phyloP scores from a whole-genome alignment of 169 alveolate genomes.

The Cryptosporidium viatorum region DNA sequence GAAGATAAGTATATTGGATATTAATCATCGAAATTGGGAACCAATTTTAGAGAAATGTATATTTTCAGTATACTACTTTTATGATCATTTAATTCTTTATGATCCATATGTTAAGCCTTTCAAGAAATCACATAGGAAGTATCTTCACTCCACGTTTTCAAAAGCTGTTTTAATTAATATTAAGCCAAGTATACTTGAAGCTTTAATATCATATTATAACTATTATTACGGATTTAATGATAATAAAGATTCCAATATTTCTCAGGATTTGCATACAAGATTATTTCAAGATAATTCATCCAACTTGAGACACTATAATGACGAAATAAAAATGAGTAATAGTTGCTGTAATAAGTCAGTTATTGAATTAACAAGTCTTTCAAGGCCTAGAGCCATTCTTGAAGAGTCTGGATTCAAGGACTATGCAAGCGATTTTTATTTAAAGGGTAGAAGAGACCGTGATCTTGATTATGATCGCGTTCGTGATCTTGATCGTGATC shows the following conservation, averaged over 20 bases:
- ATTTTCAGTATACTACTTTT: conserved; percentile 48
- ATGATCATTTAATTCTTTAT: conserved; percentile 55
- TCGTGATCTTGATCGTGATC: too few relatives aligned
- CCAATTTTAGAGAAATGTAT: conserved; percentile 52
- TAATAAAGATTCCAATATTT: neutral
- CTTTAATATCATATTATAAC: conserved; percentile 1
- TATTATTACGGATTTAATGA: neutral
- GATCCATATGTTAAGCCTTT: conserved; percentile 65
- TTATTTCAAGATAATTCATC: too few relatives aligned
- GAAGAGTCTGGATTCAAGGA: neutral
- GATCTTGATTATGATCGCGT: too few relatives aligned
- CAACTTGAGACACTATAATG: neutral
- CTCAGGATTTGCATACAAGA: too few relatives aligned
- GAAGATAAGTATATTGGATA: conserved; percentile 33
- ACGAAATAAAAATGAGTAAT: too few relatives aligned
- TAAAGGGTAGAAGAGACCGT: too few relatives aligned
- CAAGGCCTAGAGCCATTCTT: neutral
- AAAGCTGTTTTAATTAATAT: conserved; percentile 37
- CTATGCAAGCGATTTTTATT: too few relatives aligned
- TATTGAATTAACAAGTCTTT: neutral
- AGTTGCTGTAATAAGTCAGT: neutral
- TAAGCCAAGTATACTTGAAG: conserved; percentile 27
- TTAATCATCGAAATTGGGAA: conserved; percentile 48
- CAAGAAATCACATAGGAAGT: conserved; percentile 38
- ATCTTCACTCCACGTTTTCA: conserved; percentile 52